These are phyloP conservation scores for Ramalina intermedia DNA, from an alignment of 495 filamentous ascomycete genomes.

Conservation along the genomic window DNA sequence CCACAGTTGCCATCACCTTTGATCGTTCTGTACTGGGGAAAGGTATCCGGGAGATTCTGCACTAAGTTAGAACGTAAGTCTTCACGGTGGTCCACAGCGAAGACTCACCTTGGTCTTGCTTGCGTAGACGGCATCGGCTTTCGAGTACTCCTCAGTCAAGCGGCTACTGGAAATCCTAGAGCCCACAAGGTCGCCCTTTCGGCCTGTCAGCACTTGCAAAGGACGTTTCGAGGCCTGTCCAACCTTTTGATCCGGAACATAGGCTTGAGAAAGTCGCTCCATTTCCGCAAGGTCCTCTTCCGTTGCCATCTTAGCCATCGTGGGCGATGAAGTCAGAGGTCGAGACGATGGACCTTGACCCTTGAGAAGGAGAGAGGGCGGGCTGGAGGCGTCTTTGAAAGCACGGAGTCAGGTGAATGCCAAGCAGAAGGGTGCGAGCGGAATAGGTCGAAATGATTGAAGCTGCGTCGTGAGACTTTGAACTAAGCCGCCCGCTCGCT, in stretches of 20 bases:
- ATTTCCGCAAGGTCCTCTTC: conserved; percentile 38
- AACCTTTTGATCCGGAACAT: conserved; percentile 53
- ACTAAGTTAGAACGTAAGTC: neutral
- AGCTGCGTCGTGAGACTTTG: neutral
- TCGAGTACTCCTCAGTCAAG: conserved; percentile 78
- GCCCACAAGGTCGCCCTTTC: conserved; percentile 37
- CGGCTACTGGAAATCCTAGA: conserved; percentile 58
- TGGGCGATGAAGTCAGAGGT: neutral
- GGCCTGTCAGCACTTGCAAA: neutral
- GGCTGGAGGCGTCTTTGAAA: neutral
- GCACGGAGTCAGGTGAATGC: neutral
- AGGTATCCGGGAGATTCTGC: conserved; percentile 50
- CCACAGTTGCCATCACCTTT: conserved; percentile 93
- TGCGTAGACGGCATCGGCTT: conserved; percentile 72
- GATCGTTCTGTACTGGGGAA: conserved; percentile 75
- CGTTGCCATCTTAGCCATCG: conserved; percentile 27
- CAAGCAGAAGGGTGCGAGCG: neutral
- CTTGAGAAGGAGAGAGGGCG: neutral
- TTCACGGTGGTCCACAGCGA: neutral
- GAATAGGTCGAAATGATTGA: too few species aligned
- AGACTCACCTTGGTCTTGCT: conserved; percentile 64
- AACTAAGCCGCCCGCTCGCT: too few species aligned
- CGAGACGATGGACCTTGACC: neutral
- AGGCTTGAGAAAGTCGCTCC: conserved; percentile 44
- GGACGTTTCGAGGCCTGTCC: neutral